phyloP scores from a whole-genome alignment of 768 basidiomycete species.

The Boletus tylopilopsis region DNA sequence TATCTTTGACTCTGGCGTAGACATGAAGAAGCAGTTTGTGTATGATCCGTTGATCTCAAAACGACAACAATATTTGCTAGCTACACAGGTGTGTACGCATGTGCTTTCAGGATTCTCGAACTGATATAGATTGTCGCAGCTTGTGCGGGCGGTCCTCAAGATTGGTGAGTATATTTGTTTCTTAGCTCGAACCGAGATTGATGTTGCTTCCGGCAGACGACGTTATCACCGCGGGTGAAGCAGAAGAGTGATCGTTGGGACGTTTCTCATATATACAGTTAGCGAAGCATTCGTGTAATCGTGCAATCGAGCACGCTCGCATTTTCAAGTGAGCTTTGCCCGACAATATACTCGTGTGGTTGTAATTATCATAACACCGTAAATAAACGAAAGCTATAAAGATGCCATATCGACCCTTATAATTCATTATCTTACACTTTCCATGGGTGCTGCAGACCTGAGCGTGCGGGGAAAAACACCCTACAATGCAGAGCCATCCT shows the following conservation, averaged over 20 bases:
- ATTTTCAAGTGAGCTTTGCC: too few relatives aligned
- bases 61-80: conserved; percentile 92
- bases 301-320: conserved; percentile 2
- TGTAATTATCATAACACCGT: too few relatives aligned
- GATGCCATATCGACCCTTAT: background rate
- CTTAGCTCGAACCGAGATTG: background rate
- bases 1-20: conserved; percentile 38
- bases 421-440: background rate
- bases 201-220: conserved; percentile 50
- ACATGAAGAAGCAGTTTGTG: conserved; percentile 97
- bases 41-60: conserved; percentile 98
- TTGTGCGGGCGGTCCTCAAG: conserved; percentile 84
- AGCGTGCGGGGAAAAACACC: conserved; percentile 37
- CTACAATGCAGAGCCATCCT: conserved; percentile 67
- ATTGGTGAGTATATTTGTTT: conserved; percentile 53
- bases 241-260: conserved; percentile 50
- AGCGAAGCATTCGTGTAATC: conserved; percentile 24
- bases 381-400: conserved; percentile 3
- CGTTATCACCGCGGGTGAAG: conserved; percentile 69
- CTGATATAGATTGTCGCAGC: conserved; percentile 36
- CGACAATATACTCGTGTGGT: too few relatives aligned
- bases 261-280: conserved; percentile 17
- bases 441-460: conserved; percentile 21
- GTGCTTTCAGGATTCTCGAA: background rate
- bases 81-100: conserved; percentile 70